Base-by-base conservation (phyloP, 2,329 filamentous ascomycete species). In the Trichoderma gracile region DNA sequence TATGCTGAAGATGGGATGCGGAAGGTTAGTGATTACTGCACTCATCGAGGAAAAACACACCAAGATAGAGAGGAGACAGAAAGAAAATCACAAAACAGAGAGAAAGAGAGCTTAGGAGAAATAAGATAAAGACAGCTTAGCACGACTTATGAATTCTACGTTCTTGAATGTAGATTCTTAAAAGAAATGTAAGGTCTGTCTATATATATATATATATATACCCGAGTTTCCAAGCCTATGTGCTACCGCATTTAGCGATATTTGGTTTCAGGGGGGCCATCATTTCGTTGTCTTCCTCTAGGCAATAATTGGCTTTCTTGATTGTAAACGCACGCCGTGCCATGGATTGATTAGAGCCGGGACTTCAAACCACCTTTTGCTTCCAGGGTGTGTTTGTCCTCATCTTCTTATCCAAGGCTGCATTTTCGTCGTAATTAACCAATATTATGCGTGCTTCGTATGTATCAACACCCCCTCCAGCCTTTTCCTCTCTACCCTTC, bases 241-340 rank as follows among this genome's bases (percentile, higher is more conserved):
- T 33, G 54, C 15, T 38, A 52, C 19, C 49, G 49, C 52, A 25
- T 15, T 62, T 46, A 54, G 59, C 59, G 59, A 62, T 45, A 62
- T 62, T 52, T 62, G 59, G 10, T 19, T 3, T 62, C 53, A 46
- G 42, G 59, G 56, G 58, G 49, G 21, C 33, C 53, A 54, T 62
- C 59, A 62, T 62, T 62, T 62, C 59, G 59, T 45, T 62, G 53
- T 54, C 38, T 52, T 60, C 57, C 30, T 27, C 30, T 3, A 61
- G 12, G 6, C 23, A 60, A 38, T 52, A 61, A 61, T 61, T 61
- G 33, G 57, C 57, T 52, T 49, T 30, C 30, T 12, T 38, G 12
- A 14, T 40, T 46, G 19, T 54, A 62, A 15, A 62, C 49, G 59
- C 54, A 62, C 19, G 43, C 49, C 30, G 45, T 46, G 38, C 38